Evolutionary conservation across 768 basidiomycete species (phyloP).

Genomic region (Trametes elegans): DNA sequence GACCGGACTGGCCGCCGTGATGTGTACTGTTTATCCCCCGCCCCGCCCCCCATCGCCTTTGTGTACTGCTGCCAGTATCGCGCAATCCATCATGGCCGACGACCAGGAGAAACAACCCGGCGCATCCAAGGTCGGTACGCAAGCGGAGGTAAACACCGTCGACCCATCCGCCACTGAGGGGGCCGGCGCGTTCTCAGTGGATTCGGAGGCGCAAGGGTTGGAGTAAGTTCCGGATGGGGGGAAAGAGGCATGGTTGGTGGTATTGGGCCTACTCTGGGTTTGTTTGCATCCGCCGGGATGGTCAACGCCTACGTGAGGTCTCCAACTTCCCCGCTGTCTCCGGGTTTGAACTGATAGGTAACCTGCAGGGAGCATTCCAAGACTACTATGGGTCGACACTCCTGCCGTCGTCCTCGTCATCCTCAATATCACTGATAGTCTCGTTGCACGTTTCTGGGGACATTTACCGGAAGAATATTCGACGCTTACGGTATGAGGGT

Average conservation of each 20-base stretch:
- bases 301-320: constrained; percentile 21
- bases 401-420: constrained; percentile 24
- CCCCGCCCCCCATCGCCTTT: too few species aligned
- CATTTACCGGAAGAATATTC: constrained; percentile 26
- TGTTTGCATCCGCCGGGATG: constrained; percentile 23
- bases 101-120: too few species aligned
- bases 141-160: not conserved
- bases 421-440: constrained; percentile 30
- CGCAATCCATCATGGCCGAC: too few species aligned
- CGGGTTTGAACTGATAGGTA: not conserved
- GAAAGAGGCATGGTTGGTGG: constrained; percentile 25
- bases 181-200: too few species aligned
- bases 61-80: too few species aligned
- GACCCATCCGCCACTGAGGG: not conserved
- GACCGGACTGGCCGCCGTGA: too few species aligned
- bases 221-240: constrained; percentile 28
- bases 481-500: constrained; percentile 30
- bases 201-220: not conserved
- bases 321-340: not conserved
- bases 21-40: too few species aligned
- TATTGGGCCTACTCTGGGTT: constrained; percentile 21
- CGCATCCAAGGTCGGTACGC: not conserved
- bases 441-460: constrained; percentile 26
- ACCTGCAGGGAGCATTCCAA: constrained; percentile 28
- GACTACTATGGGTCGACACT: constrained; percentile 26